Evolutionary conservation across 2,329 filamentous ascomycete genomes (phyloP), one percentile per base, ranked within the genome.

Genomic region (Colletotrichum incanum): DNA sequence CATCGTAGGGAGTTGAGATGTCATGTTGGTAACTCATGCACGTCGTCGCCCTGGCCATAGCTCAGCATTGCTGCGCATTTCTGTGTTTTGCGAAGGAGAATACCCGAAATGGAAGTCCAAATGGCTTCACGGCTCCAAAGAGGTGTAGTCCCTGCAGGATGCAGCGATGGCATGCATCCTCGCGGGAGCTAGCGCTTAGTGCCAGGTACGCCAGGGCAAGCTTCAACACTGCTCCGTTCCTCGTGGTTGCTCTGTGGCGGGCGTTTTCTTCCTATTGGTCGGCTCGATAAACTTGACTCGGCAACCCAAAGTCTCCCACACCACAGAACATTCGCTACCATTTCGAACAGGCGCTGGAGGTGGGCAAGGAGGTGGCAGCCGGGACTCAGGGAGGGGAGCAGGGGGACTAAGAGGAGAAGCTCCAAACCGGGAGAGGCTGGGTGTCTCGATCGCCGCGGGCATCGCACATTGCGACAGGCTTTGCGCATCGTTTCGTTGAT

Each of bases 161-260:
- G 65, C 65, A 47, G 59, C 45, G 9, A 72, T 69, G 65, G 50
- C 59, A 64, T 37, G 65, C 65, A 59, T 45, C 23, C 31, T 39
- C 26, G 20, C 70, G 70, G 70, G 65, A 72, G 49, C 70, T 70
- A 72, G 59, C 26, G 45, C 41, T 45, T 72, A 72, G 65, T 72
- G 59, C 54, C 70, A 70, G 65, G 65, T 28, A 65, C 70, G 65
- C 54, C 69, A 65, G 70, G 65, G 65, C 70, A 72, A 65, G 60
- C 70, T 70, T 72, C 58, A 39, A n/a, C 41, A 43, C 26, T 50
- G 20, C 49, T 1, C 50, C 65, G 31, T n/a, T 64, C 58, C 52
- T 60, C 64, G 58, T 28, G 34, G 39, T 28, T 45, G n/a, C n/a
- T 26, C 39, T 45, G 41, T 28, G 20, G n/a, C 34, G 39, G 9